Conservation (phyloP, 768 basidiomycete species). For the Pholiota microspora region DNA sequence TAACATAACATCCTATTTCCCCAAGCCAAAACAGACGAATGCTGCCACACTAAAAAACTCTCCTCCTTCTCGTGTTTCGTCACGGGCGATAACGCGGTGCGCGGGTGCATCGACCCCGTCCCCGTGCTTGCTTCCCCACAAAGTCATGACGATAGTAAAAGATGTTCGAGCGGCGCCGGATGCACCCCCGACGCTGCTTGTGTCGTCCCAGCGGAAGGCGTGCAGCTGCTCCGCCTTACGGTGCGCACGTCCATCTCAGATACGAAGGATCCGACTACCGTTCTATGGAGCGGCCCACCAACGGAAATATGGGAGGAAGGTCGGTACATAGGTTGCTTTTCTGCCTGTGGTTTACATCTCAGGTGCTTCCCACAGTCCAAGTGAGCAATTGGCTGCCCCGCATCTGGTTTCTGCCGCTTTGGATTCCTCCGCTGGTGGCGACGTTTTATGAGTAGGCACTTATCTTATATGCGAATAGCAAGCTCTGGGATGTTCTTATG, state of each 20-base stretch:
- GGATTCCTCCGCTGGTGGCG: slow-evolving; percentile 34
- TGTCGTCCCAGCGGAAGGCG: slow-evolving; percentile 45
- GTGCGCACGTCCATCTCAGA: slow-evolving; percentile 25
- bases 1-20: too few species aligned
- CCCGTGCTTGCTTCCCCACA: slow-evolving; percentile 43
- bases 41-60: slow-evolving; percentile 21
- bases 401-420: slow-evolving; percentile 35
- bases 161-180: too few species aligned
- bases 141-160: slow-evolving; percentile 15
- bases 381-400: slow-evolving; percentile 50
- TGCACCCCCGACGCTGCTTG: slow-evolving; percentile 42
- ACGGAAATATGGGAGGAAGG: slow-evolving; percentile 68
- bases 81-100: slow-evolving; percentile 24
- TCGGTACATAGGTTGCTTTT: slow-evolving; percentile 25
- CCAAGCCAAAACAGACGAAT: slow-evolving; percentile 23
- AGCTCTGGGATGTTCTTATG: neutral
- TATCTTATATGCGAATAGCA: neutral
- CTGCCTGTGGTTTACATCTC: neutral
- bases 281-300: slow-evolving; percentile 75
- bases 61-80: slow-evolving; percentile 45
- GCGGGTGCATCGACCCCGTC: slow-evolving; percentile 59
- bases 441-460: slow-evolving; percentile 56
- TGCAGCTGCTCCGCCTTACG: slow-evolving; percentile 56
- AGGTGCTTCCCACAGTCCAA: slow-evolving; percentile 37
- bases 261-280: slow-evolving; percentile 29